These are phyloP conservation scores for Lignosus rhinocerotis DNA, from an alignment of 1,284 basidiomycete genomes.

Conservation along the genomic window DNA sequence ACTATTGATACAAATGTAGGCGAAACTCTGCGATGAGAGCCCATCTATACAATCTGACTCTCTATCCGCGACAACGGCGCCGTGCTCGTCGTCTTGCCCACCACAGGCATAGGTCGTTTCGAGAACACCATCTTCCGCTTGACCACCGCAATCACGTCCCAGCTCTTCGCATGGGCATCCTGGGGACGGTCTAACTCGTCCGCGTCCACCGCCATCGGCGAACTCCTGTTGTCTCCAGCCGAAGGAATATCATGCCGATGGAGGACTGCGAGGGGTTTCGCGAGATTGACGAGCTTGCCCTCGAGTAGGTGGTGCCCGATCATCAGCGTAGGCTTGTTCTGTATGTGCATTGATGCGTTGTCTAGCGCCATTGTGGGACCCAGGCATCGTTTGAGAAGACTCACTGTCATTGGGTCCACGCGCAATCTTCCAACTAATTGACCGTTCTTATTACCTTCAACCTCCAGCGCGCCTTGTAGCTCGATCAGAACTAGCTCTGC, in stretches of 20 bases:
- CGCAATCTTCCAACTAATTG: slow-evolving; percentile 64
- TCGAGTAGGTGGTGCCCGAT: slow-evolving; percentile 91
- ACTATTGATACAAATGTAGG: too few species aligned
- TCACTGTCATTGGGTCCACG: slow-evolving; percentile 36
- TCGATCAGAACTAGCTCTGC: slow-evolving; percentile 74
- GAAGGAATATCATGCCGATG: slow-evolving; percentile 34
- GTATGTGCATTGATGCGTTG: not conserved
- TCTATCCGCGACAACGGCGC: too few species aligned
- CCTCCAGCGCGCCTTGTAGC: slow-evolving; percentile 71
- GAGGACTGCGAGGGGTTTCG: slow-evolving; percentile 78
- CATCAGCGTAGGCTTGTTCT: slow-evolving; percentile 74
- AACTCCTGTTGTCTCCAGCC: slow-evolving; percentile 2
- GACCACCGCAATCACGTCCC: slow-evolving; percentile 59
- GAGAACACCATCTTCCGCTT: slow-evolving; percentile 79
- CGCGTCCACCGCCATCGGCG: slow-evolving; percentile 31
- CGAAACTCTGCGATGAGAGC: too few species aligned
- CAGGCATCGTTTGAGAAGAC: not conserved
- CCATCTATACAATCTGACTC: too few species aligned
- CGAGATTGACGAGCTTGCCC: slow-evolving; percentile 76
- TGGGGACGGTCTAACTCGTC: slow-evolving; percentile 24
- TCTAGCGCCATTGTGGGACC: not conserved
- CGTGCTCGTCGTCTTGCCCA: too few species aligned
- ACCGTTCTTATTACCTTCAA: slow-evolving; percentile 58
- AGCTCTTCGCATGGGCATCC: slow-evolving; percentile 27
- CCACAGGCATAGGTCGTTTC: slow-evolving; percentile 67